Conservation (phyloP, 345 rosid genomes). For the Syzygium jambos region DNA sequence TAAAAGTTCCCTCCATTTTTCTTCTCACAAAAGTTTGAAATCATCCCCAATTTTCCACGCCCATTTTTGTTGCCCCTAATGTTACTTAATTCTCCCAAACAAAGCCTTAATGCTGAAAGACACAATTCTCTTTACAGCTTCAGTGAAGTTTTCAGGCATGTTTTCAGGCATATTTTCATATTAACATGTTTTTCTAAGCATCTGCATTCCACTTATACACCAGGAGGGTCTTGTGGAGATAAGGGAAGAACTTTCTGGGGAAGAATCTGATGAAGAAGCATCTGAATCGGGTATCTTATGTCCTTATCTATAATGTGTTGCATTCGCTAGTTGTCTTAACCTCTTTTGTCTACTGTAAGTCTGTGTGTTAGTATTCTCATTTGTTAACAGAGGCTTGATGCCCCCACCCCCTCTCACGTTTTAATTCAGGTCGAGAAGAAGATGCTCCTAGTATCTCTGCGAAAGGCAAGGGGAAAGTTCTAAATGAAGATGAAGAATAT, state of each 20-base stretch:
- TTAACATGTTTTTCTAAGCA: not conserved
- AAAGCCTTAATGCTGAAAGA: not conserved
- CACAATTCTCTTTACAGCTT: not conserved
- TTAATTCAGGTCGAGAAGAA: conserved; percentile 9
- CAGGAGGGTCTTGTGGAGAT: conserved; percentile 95
- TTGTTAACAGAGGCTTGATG: not conserved
- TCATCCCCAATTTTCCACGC: not conserved
- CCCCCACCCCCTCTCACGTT: not conserved
- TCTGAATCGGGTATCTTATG: conserved; percentile 29
- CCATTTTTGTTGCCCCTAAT: not conserved
- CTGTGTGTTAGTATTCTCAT: not conserved
- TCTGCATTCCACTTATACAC: not conserved
- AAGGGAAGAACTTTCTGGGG: conserved; percentile 67
- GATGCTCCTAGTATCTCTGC: conserved; percentile 11
- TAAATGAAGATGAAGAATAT: conserved; percentile 57
- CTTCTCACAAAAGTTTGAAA: not conserved
- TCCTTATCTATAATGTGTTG: not conserved
- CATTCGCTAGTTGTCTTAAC: not conserved
- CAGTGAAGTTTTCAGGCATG: not conserved
- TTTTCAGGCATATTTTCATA: not conserved
- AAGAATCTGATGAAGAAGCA: conserved; percentile 18
- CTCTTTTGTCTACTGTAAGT: not conserved
- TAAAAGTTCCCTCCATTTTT: not conserved
- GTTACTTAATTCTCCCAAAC: not conserved
- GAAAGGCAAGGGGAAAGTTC: conserved; percentile 19